These are phyloP conservation scores for Xanthoceras sorbifolium DNA, from an alignment of 345 rosid species.

Conservation along the genomic window DNA sequence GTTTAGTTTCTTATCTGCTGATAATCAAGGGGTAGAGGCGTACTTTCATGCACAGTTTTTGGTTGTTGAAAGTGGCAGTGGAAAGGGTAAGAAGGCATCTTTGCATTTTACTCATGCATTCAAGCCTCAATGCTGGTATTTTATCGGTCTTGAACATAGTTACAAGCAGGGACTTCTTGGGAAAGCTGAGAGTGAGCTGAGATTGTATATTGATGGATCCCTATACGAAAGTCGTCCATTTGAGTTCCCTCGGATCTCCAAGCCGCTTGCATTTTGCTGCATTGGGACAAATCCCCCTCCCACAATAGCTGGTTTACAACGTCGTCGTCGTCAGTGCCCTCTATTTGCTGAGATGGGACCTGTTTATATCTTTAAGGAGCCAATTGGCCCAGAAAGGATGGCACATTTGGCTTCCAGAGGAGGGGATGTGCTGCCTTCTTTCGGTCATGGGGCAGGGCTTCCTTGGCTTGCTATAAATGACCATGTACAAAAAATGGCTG, in stretches of 20 bases:
- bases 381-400: slow-evolving; percentile 95
- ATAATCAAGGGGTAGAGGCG: slow-evolving; percentile 97
- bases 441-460: slow-evolving; percentile 92
- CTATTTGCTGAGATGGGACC: slow-evolving; percentile 99
- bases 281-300: slow-evolving; percentile 99
- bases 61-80: slow-evolving; percentile 95
- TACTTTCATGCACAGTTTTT: slow-evolving; percentile 98
- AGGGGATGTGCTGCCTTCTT: slow-evolving; percentile 87
- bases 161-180: slow-evolving; percentile 86
- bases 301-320: slow-evolving; percentile 97
- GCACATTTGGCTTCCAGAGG: slow-evolving; percentile 91
- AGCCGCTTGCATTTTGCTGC: slow-evolving; percentile 97
- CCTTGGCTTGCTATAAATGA: slow-evolving; percentile 94
- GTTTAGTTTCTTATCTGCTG: slow-evolving; percentile 95
- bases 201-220: slow-evolving; percentile 90
- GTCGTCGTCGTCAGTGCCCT: slow-evolving; percentile 98
- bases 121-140: slow-evolving; percentile 99
- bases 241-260: slow-evolving; percentile 93
- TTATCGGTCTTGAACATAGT: slow-evolving; percentile 90
- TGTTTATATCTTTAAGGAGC: slow-evolving; percentile 90
- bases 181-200: slow-evolving; percentile 90
- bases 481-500: slow-evolving; percentile 54
- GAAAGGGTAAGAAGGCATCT: slow-evolving; percentile 91
- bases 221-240: slow-evolving; percentile 92
- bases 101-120: slow-evolving; percentile 99